Evolutionary conservation across 2,329 filamentous ascomycete species (phyloP), one percentile per base, ranked within the genome.

Genomic region (Thelonectria olida): DNA sequence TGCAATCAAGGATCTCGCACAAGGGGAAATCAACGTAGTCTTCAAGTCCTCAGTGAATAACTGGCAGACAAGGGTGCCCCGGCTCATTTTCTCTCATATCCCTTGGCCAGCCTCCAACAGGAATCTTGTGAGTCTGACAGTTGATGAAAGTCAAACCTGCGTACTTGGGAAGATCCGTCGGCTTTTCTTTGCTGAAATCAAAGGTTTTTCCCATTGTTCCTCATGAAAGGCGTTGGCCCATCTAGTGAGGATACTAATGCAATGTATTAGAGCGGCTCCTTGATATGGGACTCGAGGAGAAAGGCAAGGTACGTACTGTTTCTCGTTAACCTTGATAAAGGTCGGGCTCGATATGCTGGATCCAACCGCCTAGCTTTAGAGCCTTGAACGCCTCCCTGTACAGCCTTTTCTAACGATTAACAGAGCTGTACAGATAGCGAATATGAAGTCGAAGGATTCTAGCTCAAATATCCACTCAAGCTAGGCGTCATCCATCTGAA

Each of bases 401-500:
- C 0, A 70, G 6, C 7, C 57, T 67, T 2, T 59, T 51, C 76
- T 75, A 78, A 50, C 78, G 69, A 0, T 50, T 54, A 1, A 78
- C 72, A 0, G 64, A 60, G 0, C 73, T 74, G 2, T 72, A 65
- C 7, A 78, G 45, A 25, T 70, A 72, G 1, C 75, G 72, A 2
- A 74, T 64, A 78, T 71, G 22, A 72, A 77, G 51, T 78, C 76
- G 23, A 73, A 69, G 0, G 71, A 66, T 1, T 70, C 62, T 0
- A 64, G 64, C 8, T 71, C 62, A 36, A 68, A 72, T 0, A 85
- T 77, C 86, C 87, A 88, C 1, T 72, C 67, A 4, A 61, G 51
- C 17, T 74, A 66, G 10, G 69, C 70, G 28, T 80, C 75, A 10
- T 79, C 78, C 12, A 80, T 73, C 15, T 77, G 69, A 47, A 80